Conservation (phyloP, 257 asterid species). For the Schizonepeta tenuifolia region DNA sequence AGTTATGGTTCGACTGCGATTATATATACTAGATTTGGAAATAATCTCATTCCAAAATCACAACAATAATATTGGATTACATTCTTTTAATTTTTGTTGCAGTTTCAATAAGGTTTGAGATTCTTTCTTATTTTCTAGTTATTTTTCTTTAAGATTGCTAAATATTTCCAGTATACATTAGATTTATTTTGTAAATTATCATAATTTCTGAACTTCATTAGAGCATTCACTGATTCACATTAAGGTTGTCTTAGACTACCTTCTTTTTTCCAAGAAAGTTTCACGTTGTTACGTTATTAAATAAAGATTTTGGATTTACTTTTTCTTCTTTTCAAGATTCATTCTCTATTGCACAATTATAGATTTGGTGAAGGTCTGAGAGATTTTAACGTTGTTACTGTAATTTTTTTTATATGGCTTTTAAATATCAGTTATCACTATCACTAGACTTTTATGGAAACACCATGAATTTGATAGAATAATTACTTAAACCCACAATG, state of each 20-base stretch:
- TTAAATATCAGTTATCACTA: not conserved
- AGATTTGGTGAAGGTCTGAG: not conserved
- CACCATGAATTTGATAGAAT: not conserved
- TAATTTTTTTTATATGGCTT: too few relatives aligned
- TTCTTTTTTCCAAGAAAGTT: not conserved
- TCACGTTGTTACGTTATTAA: not conserved
- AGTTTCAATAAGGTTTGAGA: not conserved
- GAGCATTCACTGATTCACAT: not conserved
- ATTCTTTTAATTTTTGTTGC: not conserved
- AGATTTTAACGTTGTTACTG: not conserved
- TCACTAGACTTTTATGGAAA: not conserved
- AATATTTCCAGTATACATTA: not conserved
- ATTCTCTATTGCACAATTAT: not conserved
- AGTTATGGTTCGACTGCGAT: not conserved
- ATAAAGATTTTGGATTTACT: not conserved
- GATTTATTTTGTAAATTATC: not conserved
- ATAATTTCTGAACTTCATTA: not conserved
- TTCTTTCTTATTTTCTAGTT: not conserved
- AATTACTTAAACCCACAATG: not conserved
- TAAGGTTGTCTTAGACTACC: not conserved
- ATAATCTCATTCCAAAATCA: constrained; percentile 31
- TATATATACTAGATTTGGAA: constrained; percentile 11
- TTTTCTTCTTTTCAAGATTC: not conserved
- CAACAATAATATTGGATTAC: constrained; percentile 9
- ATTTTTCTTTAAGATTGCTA: not conserved